Percentiles rank a stretch among this genome's conserved stretches.
These are phyloP conservation scores for Serendipita indica DNA, from an alignment of 768 basidiomycete genomes.

Conservation along the genomic window DNA sequence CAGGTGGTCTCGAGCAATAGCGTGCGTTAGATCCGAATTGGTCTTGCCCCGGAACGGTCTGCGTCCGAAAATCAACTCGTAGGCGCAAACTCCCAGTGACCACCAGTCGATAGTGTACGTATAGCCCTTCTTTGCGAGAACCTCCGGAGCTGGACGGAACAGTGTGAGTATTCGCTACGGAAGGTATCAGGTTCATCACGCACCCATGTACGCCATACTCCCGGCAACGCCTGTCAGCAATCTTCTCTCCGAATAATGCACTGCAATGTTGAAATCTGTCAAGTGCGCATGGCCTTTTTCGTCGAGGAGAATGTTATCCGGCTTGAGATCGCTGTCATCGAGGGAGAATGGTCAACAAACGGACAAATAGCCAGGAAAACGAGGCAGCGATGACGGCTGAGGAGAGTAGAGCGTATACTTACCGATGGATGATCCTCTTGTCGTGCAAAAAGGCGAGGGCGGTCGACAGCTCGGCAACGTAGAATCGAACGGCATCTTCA, in stretches of 20 bases:
- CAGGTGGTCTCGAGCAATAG: conserved; percentile 76
- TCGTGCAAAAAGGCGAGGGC: conserved; percentile 85
- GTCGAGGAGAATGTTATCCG: conserved; percentile 93
- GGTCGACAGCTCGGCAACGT: conserved; percentile 78
- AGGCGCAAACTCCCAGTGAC: conserved; percentile 88
- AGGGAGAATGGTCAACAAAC: conserved; percentile 19
- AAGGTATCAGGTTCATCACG: conserved; percentile 16
- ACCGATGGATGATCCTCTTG: conserved; percentile 94
- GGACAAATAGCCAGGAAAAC: conserved; percentile 13
- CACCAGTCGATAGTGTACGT: conserved; percentile 93
- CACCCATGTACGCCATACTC: conserved; percentile 98
- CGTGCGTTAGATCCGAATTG: conserved; percentile 82
- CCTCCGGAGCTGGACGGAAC: conserved; percentile 53
- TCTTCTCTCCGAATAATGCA: conserved; percentile 85
- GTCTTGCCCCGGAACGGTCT: conserved; percentile 88
- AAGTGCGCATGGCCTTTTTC: conserved; percentile 88
- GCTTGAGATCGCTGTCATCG: conserved; percentile 70
- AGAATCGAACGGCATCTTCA: conserved; percentile 73
- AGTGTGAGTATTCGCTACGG: background rate
- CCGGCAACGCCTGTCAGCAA: conserved; percentile 89
- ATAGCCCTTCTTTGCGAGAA: conserved; percentile 85
- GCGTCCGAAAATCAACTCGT: conserved; percentile 82
- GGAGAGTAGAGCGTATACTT: conserved; percentile 20
- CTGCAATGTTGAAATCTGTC: conserved; percentile 98
- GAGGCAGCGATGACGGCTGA: conserved; percentile 19